Conservation (phyloP, 768 basidiomycete genomes). For the Crassisporium funariophilum region DNA sequence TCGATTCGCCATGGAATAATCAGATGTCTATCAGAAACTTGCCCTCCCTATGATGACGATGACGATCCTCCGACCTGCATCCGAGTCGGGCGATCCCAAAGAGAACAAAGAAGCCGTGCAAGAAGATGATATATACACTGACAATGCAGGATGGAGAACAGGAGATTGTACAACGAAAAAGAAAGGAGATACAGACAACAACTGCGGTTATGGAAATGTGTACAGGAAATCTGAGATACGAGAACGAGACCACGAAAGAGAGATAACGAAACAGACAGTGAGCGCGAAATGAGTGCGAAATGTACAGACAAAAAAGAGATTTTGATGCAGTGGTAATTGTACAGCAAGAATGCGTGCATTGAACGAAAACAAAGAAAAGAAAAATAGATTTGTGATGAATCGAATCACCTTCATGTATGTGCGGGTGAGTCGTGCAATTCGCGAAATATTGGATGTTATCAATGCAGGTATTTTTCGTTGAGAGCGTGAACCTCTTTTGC, state of each 20-base stretch:
- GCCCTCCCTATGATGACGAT: no score
- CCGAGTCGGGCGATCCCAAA: constrained; percentile 1
- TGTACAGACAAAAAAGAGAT: neutral
- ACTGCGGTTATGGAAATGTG: no score
- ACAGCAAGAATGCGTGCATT: constrained; percentile 1
- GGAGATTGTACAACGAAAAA: constrained; percentile 1
- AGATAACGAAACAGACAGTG: constrained; percentile 2
- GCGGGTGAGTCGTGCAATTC: neutral
- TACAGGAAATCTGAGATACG: no score
- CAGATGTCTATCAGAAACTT: no score
- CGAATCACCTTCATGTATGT: neutral
- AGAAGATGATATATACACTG: constrained; percentile 2
- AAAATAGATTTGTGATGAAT: constrained; percentile 1
- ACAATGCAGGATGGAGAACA: constrained; percentile 3
- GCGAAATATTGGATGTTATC: constrained; percentile 7
- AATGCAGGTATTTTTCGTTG: constrained; percentile 79
- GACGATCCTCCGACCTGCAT: no score
- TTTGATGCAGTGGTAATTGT: constrained; percentile 6
- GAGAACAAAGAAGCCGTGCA: constrained; percentile 2
- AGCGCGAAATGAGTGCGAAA: constrained; percentile 1
- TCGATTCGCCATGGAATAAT: no score
- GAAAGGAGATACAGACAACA: neutral
- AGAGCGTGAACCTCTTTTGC: constrained; percentile 83
- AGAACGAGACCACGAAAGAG: constrained; percentile 2
- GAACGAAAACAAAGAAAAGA: neutral